Percentiles rank a stretch among this genome's conserved stretches.
Conservation (phyloP, 176 grass and related monocot species). For the Saccharum spontaneum region DNA sequence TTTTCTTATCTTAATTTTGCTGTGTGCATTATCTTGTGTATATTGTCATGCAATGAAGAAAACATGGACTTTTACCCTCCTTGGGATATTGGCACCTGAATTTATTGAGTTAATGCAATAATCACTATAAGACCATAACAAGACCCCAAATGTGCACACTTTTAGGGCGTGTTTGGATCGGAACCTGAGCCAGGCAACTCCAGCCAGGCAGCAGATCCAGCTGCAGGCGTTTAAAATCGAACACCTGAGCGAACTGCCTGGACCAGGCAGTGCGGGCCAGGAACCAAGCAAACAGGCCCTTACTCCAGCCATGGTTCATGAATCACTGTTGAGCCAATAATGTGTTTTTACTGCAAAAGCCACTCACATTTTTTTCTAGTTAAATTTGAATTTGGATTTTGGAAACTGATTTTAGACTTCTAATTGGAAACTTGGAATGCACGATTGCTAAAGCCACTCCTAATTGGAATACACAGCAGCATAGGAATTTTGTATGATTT, state of each 20-base stretch:
- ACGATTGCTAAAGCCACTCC: background rate
- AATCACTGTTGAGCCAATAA: background rate
- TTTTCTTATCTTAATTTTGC: slow-evolving; percentile 8
- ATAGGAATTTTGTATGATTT: slow-evolving; percentile 1
- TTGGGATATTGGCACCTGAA: background rate
- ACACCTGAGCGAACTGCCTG: background rate
- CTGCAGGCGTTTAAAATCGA: background rate
- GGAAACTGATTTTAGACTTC: background rate
- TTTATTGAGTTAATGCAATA: background rate
- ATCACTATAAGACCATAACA: background rate
- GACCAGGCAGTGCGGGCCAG: background rate
- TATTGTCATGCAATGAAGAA: background rate
- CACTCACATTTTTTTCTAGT: background rate
- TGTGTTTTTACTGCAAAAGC: slow-evolving; percentile 3
- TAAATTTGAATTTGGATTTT: slow-evolving; percentile 24
- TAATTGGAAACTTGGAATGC: background rate
- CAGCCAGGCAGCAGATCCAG: background rate
- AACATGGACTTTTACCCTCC: background rate
- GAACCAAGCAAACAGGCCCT: background rate
- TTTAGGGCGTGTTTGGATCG: background rate
- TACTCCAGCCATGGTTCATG: background rate
- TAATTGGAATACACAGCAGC: background rate
- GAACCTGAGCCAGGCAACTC: background rate
- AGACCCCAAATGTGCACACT: background rate
- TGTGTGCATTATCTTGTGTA: background rate